These are phyloP conservation scores for Hypoxylon sp. DNA, from an alignment of 2,329 filamentous ascomycete genomes.

Conservation along the genomic window DNA sequence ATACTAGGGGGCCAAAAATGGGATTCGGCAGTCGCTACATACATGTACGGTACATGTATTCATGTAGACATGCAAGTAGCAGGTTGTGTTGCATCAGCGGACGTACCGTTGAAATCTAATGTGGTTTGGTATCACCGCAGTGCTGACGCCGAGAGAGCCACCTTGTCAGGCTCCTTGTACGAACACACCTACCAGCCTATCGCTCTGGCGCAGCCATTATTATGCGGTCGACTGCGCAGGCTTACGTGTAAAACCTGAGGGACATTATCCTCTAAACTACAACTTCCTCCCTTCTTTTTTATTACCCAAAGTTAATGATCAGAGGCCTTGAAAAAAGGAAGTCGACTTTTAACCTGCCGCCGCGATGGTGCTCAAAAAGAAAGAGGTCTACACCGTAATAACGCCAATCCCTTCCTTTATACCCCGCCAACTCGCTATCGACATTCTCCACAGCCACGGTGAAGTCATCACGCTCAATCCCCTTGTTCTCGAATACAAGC, in stretches of 20 bases:
- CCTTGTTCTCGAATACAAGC: conserved; percentile 74
- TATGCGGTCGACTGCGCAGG: conserved; percentile 32
- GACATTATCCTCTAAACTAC: conserved; percentile 29
- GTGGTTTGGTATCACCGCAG: conserved; percentile 28
- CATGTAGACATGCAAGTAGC: not conserved
- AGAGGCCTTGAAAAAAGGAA: conserved; percentile 18
- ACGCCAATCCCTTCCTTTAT: conserved; percentile 80
- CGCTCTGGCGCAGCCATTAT: conserved; percentile 32
- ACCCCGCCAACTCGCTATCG: conserved; percentile 78
- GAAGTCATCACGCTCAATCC: conserved; percentile 81
- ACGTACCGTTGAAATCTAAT: conserved; percentile 31
- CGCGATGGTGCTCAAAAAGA: conserved; percentile 70
- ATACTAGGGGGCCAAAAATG: conserved; percentile 27
- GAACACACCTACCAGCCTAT: conserved; percentile 36
- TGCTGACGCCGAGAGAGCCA: conserved; percentile 35
- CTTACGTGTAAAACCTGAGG: conserved; percentile 40
- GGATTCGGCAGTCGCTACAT: conserved; percentile 3
- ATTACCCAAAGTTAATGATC: conserved; percentile 18
- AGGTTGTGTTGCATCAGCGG: conserved; percentile 30
- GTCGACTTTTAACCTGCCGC: conserved; percentile 7
- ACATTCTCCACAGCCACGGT: conserved; percentile 79
- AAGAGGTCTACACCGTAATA: conserved; percentile 76
- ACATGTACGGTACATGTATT: not conserved
- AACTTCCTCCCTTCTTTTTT: conserved; percentile 24
- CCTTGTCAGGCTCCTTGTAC: conserved; percentile 31